Percentiles rank a stretch among this genome's conserved stretches.
phyloP scores from a whole-genome alignment of 2,329 filamentous ascomycete genomes.

The Ceratocystiopsis sp. region DNA sequence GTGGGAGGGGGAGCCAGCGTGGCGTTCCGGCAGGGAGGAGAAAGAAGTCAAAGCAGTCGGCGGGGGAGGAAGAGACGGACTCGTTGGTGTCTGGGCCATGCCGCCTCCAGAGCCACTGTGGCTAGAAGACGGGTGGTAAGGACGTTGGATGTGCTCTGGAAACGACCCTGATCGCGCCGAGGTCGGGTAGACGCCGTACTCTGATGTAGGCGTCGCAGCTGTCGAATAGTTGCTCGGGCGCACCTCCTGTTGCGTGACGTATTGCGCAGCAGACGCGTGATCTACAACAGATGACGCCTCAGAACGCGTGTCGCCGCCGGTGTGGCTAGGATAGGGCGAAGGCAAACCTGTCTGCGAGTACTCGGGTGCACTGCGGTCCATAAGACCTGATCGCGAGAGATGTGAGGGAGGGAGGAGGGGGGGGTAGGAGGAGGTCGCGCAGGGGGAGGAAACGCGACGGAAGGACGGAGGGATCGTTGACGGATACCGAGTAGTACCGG shows the following conservation, averaged over 20 bases:
- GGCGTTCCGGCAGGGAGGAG: slow-evolving; percentile 39
- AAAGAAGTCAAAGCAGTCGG: slow-evolving; percentile 75
- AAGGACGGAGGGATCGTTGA: neutral
- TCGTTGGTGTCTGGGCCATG: slow-evolving; percentile 96
- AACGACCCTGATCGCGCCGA: slow-evolving; percentile 70
- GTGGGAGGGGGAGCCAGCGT: slow-evolving; percentile 45
- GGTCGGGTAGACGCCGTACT: slow-evolving; percentile 65
- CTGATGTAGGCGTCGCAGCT: slow-evolving; percentile 71
- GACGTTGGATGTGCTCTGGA: slow-evolving; percentile 72
- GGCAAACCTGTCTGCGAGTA: slow-evolving; percentile 82
- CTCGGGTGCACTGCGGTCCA: slow-evolving; percentile 51
- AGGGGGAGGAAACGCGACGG: neutral
- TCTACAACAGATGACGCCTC: slow-evolving; percentile 65
- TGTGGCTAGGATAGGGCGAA: slow-evolving; percentile 48
- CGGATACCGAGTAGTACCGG: neutral
- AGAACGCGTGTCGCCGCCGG: slow-evolving; percentile 54
- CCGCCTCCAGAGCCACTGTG: slow-evolving; percentile 58
- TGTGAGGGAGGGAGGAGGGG: neutral
- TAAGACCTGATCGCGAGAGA: slow-evolving; percentile 19
- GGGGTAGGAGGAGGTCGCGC: neutral
- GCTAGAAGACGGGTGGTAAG: slow-evolving; percentile 63
- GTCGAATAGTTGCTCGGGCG: slow-evolving; percentile 50
- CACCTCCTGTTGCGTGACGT: slow-evolving; percentile 67
- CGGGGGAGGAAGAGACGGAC: slow-evolving; percentile 49
- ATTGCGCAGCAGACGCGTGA: slow-evolving; percentile 85